Base-by-base conservation (phyloP, 1,284 basidiomycete species). In the Exobasidium rhododendri region DNA sequence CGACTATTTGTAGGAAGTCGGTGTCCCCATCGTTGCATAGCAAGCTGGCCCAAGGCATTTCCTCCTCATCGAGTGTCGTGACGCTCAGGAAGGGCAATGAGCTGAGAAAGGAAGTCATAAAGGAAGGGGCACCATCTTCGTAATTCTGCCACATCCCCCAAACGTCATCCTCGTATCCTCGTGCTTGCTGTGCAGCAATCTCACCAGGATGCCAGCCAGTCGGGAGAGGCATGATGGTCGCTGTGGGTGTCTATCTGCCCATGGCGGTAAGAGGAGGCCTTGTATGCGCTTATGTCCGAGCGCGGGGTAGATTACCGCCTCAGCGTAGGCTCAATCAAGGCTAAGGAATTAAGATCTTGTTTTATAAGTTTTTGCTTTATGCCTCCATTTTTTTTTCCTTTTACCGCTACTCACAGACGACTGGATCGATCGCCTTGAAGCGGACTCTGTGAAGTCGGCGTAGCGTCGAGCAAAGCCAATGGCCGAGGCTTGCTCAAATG, bases 161-260 rank as follows among this genome's bases (percentile, higher is more conserved):
- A 17, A 62, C 50, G 13, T 26, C 56, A 45, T 63, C 57, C 11
- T 20, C 61, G 31, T 32, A 63, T 24, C 57, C 57, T 2, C 32
- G 17, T 45, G 49, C 56, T 20, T 51, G 32, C 22, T 63, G 61
- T 14, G 61, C 61, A 40, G 49, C 56, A 22, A 63, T 50, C 31
- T 59, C 47, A 35, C 61, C 61, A 17, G 61, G 53, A 47, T 63
- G 61, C 56, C 56, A 63, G 29, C 28, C 30, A n/a, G 44, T 50
- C 11, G 61, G 61, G 31, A 52, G 56, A 11, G 61, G 61, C 61
- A 62, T 62, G 35, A 40, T n/a, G n/a, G n/a, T n/a, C n/a, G n/a
- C n/a, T n/a, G n/a, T n/a, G n/a, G n/a, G n/a, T n/a, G n/a, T n/a
- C n/a, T n/a, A n/a, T n/a, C n/a, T n/a, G n/a, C n/a, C n/a, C n/a